These are phyloP conservation scores for Vigna mungo DNA, from an alignment of 306 rosid species.

Conservation along the genomic window DNA sequence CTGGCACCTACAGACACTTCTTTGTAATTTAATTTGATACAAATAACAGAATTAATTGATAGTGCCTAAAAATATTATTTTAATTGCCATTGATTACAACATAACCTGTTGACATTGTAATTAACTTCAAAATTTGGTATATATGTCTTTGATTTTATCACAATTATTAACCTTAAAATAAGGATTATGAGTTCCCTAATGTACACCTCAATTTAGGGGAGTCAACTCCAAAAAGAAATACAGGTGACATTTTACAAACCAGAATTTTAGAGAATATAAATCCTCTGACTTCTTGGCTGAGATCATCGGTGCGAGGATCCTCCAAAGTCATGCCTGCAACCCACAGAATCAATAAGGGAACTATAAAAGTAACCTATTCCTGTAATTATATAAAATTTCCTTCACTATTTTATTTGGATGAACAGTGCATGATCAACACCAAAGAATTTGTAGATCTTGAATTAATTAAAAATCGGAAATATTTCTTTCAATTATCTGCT, in stretches of 20 bases:
- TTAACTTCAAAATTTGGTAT: no score
- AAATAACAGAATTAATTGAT: constrained; percentile 20
- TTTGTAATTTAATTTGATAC: constrained; percentile 28
- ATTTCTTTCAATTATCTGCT: constrained; percentile 29
- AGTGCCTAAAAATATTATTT: constrained; percentile 14
- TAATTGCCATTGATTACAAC: not conserved
- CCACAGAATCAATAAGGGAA: constrained; percentile 33
- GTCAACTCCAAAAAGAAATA: constrained; percentile 21
- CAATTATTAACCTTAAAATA: no score
- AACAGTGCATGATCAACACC: not conserved
- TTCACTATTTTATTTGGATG: constrained; percentile 27
- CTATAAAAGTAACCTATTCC: constrained; percentile 29
- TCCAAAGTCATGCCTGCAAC: constrained; percentile 86
- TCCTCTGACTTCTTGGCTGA: constrained; percentile 98
- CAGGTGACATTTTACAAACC: constrained; percentile 64
- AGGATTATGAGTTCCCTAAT: no score
- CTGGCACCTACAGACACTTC: constrained; percentile 1
- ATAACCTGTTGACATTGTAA: no score
- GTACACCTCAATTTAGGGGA: not conserved
- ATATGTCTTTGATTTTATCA: no score
- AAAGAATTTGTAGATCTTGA: constrained; percentile 11
- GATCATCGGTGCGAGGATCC: constrained; percentile 98
- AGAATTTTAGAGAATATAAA: constrained; percentile 94
- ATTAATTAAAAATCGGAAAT: not conserved
- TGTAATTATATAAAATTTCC: not conserved